Percentiles rank a stretch among this genome's conserved stretches.
Conservation (phyloP, 2,329 filamentous ascomycete genomes). For the Pochonia chlamydosporia region DNA sequence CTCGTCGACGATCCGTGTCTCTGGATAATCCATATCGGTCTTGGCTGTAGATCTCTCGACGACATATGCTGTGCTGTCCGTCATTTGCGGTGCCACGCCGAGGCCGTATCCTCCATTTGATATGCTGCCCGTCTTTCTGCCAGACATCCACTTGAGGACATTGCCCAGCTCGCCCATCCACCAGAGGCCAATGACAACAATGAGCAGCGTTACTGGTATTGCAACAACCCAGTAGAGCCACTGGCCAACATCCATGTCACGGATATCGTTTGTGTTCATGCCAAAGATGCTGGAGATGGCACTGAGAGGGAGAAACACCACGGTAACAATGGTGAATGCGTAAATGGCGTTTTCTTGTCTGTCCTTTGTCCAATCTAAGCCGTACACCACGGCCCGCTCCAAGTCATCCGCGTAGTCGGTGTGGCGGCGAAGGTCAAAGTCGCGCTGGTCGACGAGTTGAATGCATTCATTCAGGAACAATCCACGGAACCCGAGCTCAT, state of each 20-base stretch:
- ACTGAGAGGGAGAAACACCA: constrained; percentile 41
- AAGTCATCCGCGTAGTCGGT: constrained; percentile 24
- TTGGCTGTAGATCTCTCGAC: background rate
- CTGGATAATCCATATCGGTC: background rate
- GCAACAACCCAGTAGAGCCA: constrained; percentile 46
- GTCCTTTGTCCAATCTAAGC: constrained; percentile 35
- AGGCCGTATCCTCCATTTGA: background rate
- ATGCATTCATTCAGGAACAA: constrained; percentile 34
- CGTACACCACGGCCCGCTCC: constrained; percentile 24
- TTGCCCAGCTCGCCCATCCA: constrained; percentile 38
- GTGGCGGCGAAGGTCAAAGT: constrained; percentile 25
- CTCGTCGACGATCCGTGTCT: background rate
- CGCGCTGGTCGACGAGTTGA: constrained; percentile 30
- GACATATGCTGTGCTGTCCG: background rate
- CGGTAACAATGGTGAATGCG: constrained; percentile 44
- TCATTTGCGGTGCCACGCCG: background rate
- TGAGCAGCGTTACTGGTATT: constrained; percentile 36
- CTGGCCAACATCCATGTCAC: constrained; percentile 41
- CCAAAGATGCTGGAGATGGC: constrained; percentile 44
- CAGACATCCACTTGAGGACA: constrained; percentile 22
- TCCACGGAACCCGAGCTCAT: constrained; percentile 30
- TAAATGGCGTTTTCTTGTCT: constrained; percentile 42
- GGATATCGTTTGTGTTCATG: constrained; percentile 47
- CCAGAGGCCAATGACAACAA: constrained; percentile 33
- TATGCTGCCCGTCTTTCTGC: constrained; percentile 8